Conservation (phyloP, 768 basidiomycete genomes). For the Calocybe cyanea region DNA sequence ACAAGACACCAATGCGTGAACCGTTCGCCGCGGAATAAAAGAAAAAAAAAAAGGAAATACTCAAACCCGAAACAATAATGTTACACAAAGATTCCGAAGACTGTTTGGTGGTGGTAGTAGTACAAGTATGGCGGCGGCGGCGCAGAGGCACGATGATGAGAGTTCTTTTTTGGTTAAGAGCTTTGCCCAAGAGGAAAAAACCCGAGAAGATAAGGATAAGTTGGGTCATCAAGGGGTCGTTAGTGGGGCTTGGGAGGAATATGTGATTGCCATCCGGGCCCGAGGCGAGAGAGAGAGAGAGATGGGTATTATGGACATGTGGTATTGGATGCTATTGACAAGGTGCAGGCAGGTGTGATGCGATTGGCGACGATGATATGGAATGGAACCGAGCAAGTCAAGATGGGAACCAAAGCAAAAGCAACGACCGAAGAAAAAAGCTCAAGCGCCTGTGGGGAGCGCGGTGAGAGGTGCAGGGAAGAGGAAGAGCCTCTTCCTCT, state of each 20-base stretch:
- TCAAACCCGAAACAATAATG: slow-evolving; percentile 5
- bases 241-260: background rate
- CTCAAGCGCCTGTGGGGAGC: slow-evolving; percentile 3
- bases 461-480: slow-evolving; percentile 40
- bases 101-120: background rate
- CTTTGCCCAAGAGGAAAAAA: background rate
- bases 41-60: background rate
- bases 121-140: slow-evolving; percentile 10
- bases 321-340: slow-evolving; percentile 9
- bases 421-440: background rate
- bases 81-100: slow-evolving; percentile 6
- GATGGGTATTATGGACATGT: slow-evolving; percentile 1
- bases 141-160: slow-evolving; percentile 1
- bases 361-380: slow-evolving; percentile 11
- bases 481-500: slow-evolving; percentile 64
- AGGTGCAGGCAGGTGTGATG: slow-evolving; percentile 11
- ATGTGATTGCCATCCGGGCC: background rate
- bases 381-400: slow-evolving; percentile 1
- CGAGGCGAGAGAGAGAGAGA: background rate
- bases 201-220: slow-evolving; percentile 11
- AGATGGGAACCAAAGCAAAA: slow-evolving; percentile 6
- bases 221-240: slow-evolving; percentile 3
- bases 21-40: slow-evolving; percentile 3
- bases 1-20: slow-evolving; percentile 9
- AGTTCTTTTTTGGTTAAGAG: too few species aligned